Conservation (phyloP, 805 yeast species). For the Zygotorulaspora sp. region DNA sequence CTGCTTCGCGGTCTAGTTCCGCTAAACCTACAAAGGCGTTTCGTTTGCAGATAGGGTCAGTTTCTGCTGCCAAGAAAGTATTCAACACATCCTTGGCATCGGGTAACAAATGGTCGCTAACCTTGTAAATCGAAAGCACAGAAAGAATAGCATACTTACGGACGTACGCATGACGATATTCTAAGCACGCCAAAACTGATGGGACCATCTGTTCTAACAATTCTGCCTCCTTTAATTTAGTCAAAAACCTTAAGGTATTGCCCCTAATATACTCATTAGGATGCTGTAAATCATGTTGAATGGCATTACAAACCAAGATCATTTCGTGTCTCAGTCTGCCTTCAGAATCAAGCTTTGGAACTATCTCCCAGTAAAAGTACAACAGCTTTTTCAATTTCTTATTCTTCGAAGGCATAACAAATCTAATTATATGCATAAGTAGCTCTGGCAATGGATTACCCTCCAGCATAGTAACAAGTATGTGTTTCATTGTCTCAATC, state of each 20-base stretch:
- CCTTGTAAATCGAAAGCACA: slow-evolving; percentile 72
- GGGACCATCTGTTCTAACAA: slow-evolving; percentile 93
- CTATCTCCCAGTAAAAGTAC: slow-evolving; percentile 96
- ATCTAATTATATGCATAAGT: slow-evolving; percentile 94
- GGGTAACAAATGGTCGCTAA: slow-evolving; percentile 82
- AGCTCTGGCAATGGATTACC: slow-evolving; percentile 91
- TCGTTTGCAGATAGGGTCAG: slow-evolving; percentile 90
- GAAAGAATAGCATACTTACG: slow-evolving; percentile 96
- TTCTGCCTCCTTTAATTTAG: slow-evolving; percentile 89
- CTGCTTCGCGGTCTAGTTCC: slow-evolving; percentile 76
- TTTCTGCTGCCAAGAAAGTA: slow-evolving; percentile 71
- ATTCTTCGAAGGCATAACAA: slow-evolving; percentile 91
- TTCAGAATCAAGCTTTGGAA: slow-evolving; percentile 80
- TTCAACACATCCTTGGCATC: slow-evolving; percentile 87
- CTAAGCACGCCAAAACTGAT: slow-evolving; percentile 82
- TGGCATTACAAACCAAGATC: slow-evolving; percentile 97
- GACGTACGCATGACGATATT: slow-evolving; percentile 96
- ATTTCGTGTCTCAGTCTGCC: slow-evolving; percentile 96
- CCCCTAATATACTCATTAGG: slow-evolving; percentile 97
- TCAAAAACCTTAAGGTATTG: slow-evolving; percentile 84
- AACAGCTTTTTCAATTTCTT: slow-evolving; percentile 88
- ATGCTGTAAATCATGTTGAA: slow-evolving; percentile 94
- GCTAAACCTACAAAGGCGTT: slow-evolving; percentile 90
- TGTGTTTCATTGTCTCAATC: slow-evolving; percentile 83
- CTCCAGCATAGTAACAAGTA: slow-evolving; percentile 80